phyloP scores from a whole-genome alignment of 441 rosid species.

The Eutrema salsugineum region DNA sequence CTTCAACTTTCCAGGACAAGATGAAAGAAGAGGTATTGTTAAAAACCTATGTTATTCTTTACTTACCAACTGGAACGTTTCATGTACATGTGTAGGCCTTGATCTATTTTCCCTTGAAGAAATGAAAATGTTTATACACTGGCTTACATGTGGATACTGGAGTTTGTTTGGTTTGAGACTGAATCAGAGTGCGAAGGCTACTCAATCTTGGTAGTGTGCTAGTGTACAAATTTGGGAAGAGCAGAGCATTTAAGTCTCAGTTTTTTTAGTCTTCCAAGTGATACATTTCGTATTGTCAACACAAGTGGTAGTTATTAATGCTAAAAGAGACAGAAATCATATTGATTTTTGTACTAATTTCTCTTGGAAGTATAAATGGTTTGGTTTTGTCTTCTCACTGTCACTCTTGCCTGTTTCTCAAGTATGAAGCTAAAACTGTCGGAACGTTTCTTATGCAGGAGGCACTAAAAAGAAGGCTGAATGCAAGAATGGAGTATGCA shows the following conservation, averaged over 20 bases:
- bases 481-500: slow-evolving; percentile 83
- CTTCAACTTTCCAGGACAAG: slow-evolving; percentile 97
- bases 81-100: background rate
- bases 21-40: slow-evolving; percentile 92
- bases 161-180: background rate
- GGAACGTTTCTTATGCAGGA: slow-evolving; percentile 53
- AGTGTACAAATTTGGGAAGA: background rate
- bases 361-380: background rate
- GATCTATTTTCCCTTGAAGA: background rate
- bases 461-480: slow-evolving; percentile 76
- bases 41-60: background rate
- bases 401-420: slow-evolving; percentile 2
- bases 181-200: background rate
- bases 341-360: background rate
- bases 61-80: background rate
- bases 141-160: background rate
- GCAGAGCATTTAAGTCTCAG: background rate
- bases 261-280: background rate
- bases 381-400: background rate
- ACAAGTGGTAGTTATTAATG: background rate
- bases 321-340: background rate
- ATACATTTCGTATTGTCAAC: background rate
- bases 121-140: background rate
- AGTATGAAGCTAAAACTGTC: background rate
- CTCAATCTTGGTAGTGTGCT: background rate